Percentiles rank a stretch among this genome's conserved stretches.
Evolutionary conservation across 78 protist genomes (phyloP).

Genomic region (Dictyostelium purpureum): DNA sequence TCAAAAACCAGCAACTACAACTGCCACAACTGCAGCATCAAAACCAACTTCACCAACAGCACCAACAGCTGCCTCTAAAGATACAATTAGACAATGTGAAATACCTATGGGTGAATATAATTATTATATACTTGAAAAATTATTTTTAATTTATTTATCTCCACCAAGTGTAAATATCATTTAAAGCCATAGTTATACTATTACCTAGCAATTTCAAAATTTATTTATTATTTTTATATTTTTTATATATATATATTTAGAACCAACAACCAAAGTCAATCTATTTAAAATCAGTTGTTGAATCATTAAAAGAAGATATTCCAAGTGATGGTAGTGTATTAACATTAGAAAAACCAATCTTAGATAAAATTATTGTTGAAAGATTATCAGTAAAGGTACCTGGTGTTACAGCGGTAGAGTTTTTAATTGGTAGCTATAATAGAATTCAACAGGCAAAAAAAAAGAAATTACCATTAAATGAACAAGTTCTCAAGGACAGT

Average conservation of each 20-base stretch:
- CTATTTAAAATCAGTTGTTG: conserved; percentile 11
- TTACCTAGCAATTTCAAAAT: background rate
- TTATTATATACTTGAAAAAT: conserved; percentile 47
- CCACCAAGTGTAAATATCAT: conserved; percentile 26
- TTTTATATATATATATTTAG: background rate
- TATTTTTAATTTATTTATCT: conserved; percentile 32
- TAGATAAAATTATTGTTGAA: conserved; percentile 61
- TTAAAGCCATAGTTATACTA: background rate
- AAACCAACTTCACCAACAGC: background rate
- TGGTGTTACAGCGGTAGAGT: conserved; percentile 21
- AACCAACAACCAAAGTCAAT: background rate
- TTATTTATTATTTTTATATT: background rate
- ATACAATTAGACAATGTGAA: conserved; percentile 38
- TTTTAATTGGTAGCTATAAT: conserved; percentile 19
- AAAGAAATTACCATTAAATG: background rate
- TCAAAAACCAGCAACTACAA: background rate
- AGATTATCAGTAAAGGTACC: conserved; percentile 11
- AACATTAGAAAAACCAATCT: background rate
- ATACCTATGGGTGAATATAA: conserved; percentile 61
- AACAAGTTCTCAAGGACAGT: conserved; percentile 5
- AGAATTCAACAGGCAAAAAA: conserved; percentile 34
- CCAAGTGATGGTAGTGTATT: background rate
- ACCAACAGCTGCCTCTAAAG: background rate
- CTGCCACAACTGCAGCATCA: background rate
- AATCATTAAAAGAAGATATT: conserved; percentile 17